These are phyloP conservation scores for Pinus albicaulis DNA, from an alignment of 75 land plant genomes.

Conservation along the genomic window DNA sequence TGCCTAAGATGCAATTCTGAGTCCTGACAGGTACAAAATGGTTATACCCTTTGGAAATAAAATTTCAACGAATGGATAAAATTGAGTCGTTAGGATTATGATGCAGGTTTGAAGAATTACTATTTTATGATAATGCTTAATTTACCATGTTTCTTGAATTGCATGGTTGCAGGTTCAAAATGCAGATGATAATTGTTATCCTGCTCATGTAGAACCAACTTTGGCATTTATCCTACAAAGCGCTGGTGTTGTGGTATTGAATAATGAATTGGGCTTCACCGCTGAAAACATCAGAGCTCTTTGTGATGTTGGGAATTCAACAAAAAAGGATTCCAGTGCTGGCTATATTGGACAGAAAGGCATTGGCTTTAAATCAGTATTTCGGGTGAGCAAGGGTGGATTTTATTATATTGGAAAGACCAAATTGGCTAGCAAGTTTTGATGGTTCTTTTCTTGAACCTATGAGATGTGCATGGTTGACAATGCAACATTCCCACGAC, in stretches of 20 bases:
- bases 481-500: background rate
- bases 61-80: background rate
- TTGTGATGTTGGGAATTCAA: constrained; percentile 95
- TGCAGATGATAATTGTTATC: constrained; percentile 93
- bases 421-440: background rate
- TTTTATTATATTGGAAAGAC: background rate
- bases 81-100: background rate
- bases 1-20: no score
- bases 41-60: background rate
- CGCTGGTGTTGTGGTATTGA: constrained; percentile 66
- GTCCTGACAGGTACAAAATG: no score
- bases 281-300: constrained; percentile 86
- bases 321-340: constrained; percentile 74
- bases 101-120: background rate
- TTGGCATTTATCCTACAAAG: constrained; percentile 71
- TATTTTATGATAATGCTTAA: background rate
- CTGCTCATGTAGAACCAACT: constrained; percentile 57
- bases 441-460: background rate
- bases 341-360: constrained; percentile 98
- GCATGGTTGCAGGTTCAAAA: constrained; percentile 75
- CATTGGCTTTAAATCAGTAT: constrained; percentile 98
- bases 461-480: background rate
- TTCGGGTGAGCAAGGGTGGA: constrained; percentile 52
- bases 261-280: constrained; percentile 89
- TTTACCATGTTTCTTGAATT: constrained; percentile 8